phyloP scores from a whole-genome alignment of 805 yeast genomes.

The Wickerhamiella hasegawae region DNA sequence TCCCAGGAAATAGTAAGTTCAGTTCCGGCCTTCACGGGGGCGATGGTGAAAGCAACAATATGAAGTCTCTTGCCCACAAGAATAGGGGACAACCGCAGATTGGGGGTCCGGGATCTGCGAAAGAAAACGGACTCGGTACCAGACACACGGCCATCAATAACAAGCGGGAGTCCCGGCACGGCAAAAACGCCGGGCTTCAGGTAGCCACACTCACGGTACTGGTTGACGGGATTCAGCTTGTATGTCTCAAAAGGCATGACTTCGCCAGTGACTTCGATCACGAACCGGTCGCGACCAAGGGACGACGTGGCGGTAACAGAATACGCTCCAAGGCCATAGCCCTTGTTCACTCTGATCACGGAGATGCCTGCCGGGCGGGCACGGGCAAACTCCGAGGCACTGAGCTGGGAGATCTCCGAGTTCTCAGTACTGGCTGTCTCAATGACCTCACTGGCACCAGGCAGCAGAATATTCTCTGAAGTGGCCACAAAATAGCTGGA shows the following conservation, averaged over 20 bases:
- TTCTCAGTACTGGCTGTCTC: neutral
- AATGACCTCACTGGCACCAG: neutral
- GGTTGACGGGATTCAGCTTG: conserved; percentile 50
- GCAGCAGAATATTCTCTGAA: conserved; percentile 2
- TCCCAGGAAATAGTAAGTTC: conserved; percentile 77
- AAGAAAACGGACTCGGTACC: conserved; percentile 67
- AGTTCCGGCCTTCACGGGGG: conserved; percentile 41
- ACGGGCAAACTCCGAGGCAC: neutral
- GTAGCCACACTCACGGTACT: conserved; percentile 59
- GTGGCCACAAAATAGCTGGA: conserved; percentile 3
- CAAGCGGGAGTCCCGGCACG: conserved; percentile 40
- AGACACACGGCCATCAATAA: conserved; percentile 59
- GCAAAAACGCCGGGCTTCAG: conserved; percentile 44
- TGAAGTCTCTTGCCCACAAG: conserved; percentile 26
- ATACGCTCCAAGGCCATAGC: conserved; percentile 1
- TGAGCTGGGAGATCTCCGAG: neutral
- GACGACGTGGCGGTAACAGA: neutral
- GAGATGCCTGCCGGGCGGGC: neutral
- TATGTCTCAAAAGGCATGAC: conserved; percentile 51
- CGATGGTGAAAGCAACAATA: conserved; percentile 41
- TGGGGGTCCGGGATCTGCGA: conserved; percentile 62
- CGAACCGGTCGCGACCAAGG: conserved; percentile 14
- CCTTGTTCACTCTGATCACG: neutral
- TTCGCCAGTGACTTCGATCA: conserved; percentile 59
- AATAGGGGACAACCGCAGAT: conserved; percentile 43